Evolutionary conservation across 129 eudicot genomes (phyloP), one percentile per base, ranked within the genome.

Genomic region (Helichrysum umbraculigerum): DNA sequence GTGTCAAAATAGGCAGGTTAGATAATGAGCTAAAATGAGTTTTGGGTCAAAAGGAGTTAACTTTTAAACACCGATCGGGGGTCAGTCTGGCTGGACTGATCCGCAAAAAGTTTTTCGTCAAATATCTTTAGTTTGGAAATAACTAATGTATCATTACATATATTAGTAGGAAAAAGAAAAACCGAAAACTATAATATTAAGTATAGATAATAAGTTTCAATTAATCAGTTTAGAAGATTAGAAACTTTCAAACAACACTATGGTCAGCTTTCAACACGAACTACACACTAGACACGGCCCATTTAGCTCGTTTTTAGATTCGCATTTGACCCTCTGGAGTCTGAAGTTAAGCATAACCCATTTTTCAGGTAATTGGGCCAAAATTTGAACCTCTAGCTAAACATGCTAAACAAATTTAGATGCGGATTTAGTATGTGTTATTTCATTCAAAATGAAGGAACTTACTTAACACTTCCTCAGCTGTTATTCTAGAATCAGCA

Each of bases 381-480:
- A 57, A 57, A 57, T 19, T 57, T 12, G 28, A 19, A n/a, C 62
- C 62, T 57, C 29, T 54, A 54, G 21, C 8, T 0, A 52, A 52
- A 52, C 19, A 52, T 6, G 3, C 20, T 19, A 52, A 54, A 57
- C 28, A 57, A 57, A 2, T 47, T 57, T 20, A 57, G 22, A 57
- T 22, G 50, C 30, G 4, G 44, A 68, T 44, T 25, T 14, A 62
- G 39, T 57, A n/a, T 29, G 29, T 14, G 2, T 20, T 67, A 28
- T 14, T 28, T 25, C 52, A 42, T 32, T 5, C 16, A 58, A 33
- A 10, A 61, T 14, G 16, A 63, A 69, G 73, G 39, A 70, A 68
- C 99, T 86, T 86, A 95, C 99, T 77, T 71, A 95, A 80, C 47
- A 95, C 97, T 74, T 91, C 97, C 41, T 89, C 94, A 2, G 96